Evolutionary conservation across 1,284 basidiomycete genomes (phyloP).

Genomic region (Austroboletus rostrupii): DNA sequence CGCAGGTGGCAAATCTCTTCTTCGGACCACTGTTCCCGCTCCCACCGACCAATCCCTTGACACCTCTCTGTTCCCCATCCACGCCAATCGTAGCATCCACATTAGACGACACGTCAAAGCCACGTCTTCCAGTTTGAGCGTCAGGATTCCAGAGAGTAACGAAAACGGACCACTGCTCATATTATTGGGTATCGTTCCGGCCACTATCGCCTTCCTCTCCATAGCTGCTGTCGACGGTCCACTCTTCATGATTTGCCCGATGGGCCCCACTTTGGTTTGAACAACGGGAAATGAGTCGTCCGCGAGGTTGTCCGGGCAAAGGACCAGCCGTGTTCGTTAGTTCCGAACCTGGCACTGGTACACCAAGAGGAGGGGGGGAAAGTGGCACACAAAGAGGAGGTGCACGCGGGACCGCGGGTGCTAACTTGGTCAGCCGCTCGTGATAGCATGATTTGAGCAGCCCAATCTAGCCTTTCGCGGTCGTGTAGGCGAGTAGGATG

Average conservation of each 20-base stretch:
- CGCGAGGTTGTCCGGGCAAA: slow-evolving; percentile 23
- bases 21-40: slow-evolving; percentile 28
- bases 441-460: slow-evolving; percentile 79
- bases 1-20: slow-evolving; percentile 43
- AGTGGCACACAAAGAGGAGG: slow-evolving; percentile 17
- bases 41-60: slow-evolving; percentile 9
- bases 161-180: slow-evolving; percentile 15
- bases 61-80: slow-evolving; percentile 7
- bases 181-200: slow-evolving; percentile 21
- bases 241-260: slow-evolving; percentile 63
- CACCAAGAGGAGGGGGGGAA: slow-evolving; percentile 11
- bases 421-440: slow-evolving; percentile 46
- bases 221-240: slow-evolving; percentile 33
- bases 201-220: slow-evolving; percentile 39
- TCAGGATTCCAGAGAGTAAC: slow-evolving; percentile 20
- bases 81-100: slow-evolving; percentile 2
- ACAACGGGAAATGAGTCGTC: slow-evolving; percentile 58
- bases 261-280: slow-evolving; percentile 69
- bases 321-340: not conserved
- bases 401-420: slow-evolving; percentile 17
- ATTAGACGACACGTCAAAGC: slow-evolving; percentile 9
- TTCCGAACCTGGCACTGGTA: not conserved
- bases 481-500: slow-evolving; percentile 60
- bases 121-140: slow-evolving; percentile 25
- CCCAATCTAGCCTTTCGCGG: slow-evolving; percentile 78